Evolutionary conservation across 768 basidiomycete species (phyloP), one percentile per base, ranked within the genome.

Genomic region (Macrolepiota dolichaula): DNA sequence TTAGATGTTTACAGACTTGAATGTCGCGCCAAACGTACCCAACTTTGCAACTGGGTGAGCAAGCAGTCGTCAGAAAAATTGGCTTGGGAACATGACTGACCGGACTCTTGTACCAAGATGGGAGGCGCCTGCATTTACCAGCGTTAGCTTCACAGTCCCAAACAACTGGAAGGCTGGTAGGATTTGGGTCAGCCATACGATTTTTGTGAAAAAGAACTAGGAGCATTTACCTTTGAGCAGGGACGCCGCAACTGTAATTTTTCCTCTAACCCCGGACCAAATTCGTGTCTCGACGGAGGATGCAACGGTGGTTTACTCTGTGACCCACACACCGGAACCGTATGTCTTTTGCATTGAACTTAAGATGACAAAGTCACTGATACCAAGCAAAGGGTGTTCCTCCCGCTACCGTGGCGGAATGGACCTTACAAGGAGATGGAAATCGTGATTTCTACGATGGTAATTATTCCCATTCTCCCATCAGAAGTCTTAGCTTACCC

Each of bases 371-470:
- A 40, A 50, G 37, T 32, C 29, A 7, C 29, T 32, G 29, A 10
- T 17, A n/a, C 42, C 19, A n/a, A 19, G 6, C 10, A 17, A 15
- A 79, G 78, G 86, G 85, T 53, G 80, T 85, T n/a, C 87, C 88
- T 35, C 89, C 89, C 46, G 88, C 84, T 11, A 80, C 82, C 3
- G 73, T 90, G 38, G 89, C 88, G 1, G 87, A 90, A 65, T 89
- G 82, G 74, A 88, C 85, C n/a, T 71, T 89, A 9, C 65, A 75
- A 64, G 77, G 68, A 1, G 67, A 70, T 46, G 77, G 74, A 12
- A 77, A 74, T 51, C 25, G 44, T 1, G 88, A 89, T 63, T 85
- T 74, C 62, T 89, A 87, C 56, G 87, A 88, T 69, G 82, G 86
- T 86, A 55, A 32, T 7, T 13, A 73, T 15, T 25, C n/a, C 15